Evolutionary conservation across 331 rosid genomes (phyloP).

Genomic region (Quercus phellos): DNA sequence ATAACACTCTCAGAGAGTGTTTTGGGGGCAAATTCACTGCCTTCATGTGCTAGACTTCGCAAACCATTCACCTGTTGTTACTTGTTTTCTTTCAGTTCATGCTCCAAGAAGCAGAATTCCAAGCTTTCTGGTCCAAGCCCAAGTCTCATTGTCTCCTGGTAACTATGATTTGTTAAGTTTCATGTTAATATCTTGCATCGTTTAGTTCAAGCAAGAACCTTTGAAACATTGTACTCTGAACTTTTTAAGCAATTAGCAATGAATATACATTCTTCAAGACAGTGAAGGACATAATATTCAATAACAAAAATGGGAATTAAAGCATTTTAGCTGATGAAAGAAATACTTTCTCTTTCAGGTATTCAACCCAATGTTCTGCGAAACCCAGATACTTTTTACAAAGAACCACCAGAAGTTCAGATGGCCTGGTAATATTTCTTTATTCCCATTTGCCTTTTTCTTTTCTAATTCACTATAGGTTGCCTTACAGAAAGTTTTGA

Average conservation of each 20-base stretch:
- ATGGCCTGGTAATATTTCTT: slow-evolving; percentile 29
- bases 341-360: slow-evolving; percentile 31
- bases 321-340: neutral
- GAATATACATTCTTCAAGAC: neutral
- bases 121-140: slow-evolving; percentile 34
- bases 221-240: neutral
- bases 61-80: slow-evolving; percentile 26
- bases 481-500: neutral
- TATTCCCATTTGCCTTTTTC: neutral
- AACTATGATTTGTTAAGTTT: neutral
- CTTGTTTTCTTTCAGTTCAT: slow-evolving; percentile 30
- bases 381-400: slow-evolving; percentile 23
- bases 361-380: slow-evolving; percentile 25
- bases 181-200: neutral
- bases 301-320: neutral
- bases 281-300: neutral
- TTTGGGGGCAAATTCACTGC: slow-evolving; percentile 28
- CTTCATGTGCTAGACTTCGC: slow-evolving; percentile 34
- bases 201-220: neutral
- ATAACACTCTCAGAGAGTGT: slow-evolving; percentile 36
- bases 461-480: neutral
- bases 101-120: slow-evolving; percentile 33
- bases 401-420: slow-evolving; percentile 17
- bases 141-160: slow-evolving; percentile 30
- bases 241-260: neutral